These are phyloP conservation scores for Malus sieversii DNA, from an alignment of 306 rosid species.

Conservation along the genomic window DNA sequence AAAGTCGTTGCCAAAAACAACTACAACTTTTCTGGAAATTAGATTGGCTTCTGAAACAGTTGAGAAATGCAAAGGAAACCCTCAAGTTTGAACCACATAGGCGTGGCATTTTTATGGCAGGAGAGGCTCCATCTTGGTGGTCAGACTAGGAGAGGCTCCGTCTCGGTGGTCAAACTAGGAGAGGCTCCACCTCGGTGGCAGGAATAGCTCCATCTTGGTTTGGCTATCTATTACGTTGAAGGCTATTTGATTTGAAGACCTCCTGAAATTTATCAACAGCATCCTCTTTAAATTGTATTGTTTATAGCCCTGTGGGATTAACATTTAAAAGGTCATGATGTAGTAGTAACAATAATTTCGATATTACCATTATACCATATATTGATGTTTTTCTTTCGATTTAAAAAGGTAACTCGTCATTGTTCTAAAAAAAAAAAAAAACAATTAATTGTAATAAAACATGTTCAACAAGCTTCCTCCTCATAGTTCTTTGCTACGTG, in stretches of 20 bases:
- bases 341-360: not conserved
- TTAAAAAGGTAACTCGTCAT: not conserved
- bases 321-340: not conserved
- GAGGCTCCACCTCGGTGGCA: not conserved
- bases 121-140: not conserved
- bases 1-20: not conserved
- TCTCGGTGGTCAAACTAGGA: too few species aligned
- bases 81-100: not conserved
- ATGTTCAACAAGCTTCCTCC: not conserved
- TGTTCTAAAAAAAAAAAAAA: too few species aligned
- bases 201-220: too few species aligned
- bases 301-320: not conserved
- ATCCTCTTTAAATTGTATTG: not conserved
- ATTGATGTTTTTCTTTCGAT: not conserved
- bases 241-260: too few species aligned
- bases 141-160: too few species aligned
- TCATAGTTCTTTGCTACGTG: not conserved
- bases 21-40: conserved; percentile 1
- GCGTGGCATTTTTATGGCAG: not conserved
- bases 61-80: conserved; percentile 15
- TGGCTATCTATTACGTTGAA: not conserved
- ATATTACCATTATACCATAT: not conserved
- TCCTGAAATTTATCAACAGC: too few species aligned
- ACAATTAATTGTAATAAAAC: too few species aligned
- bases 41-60: conserved; percentile 31